Evolutionary conservation across 768 basidiomycete genomes (phyloP), one percentile per base, ranked within the genome.

Genomic region (Mycena olivaceomarginata): DNA sequence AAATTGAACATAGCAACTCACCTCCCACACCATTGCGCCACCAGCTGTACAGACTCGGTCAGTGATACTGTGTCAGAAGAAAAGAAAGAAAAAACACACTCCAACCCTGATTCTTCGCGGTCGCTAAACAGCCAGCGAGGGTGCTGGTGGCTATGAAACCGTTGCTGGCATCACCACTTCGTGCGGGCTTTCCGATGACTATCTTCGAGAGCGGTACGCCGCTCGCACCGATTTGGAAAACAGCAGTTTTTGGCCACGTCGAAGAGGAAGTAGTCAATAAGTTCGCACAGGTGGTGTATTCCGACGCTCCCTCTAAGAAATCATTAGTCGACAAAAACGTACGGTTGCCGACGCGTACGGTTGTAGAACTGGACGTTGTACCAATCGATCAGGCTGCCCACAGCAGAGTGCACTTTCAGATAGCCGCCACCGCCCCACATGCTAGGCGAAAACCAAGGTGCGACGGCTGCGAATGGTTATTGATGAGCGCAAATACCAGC

Each of bases 321-420:
- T 46, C 9, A 37, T 57, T 20, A 40, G 53, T 41, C 22, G 6
- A 37, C 59, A 39, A 15, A 39, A 64, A 43, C 12, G 7, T 15
- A 57, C 1, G 13, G 37, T 46, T 18, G 15, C 15, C 2, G 13
- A 37, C 1, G 43, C 75, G 2, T 57, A 77, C 77, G 88, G 75
- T 90, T 89, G 72, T 90, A 89, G 77, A 89, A 89, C 85, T 92
- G 88, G 64, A 89, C 77, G 72, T 91, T 90, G 81, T 90, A 93
- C 90, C 92, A 94, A 82, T 94, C 93, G 78, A 94, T 94, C 46
- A 90, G 82, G 75, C 81, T 85, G 1, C 93, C 93, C 6, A 92
- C 92, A 5, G 83, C 78, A 65, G 86, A 67, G 81, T 94, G 87
- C 25, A 94, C 90, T 63, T 85, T 87, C 31, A 91, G 85, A 79